Evolutionary conservation across 306 rosid species (phyloP).

Genomic region (Prunus dulcis): DNA sequence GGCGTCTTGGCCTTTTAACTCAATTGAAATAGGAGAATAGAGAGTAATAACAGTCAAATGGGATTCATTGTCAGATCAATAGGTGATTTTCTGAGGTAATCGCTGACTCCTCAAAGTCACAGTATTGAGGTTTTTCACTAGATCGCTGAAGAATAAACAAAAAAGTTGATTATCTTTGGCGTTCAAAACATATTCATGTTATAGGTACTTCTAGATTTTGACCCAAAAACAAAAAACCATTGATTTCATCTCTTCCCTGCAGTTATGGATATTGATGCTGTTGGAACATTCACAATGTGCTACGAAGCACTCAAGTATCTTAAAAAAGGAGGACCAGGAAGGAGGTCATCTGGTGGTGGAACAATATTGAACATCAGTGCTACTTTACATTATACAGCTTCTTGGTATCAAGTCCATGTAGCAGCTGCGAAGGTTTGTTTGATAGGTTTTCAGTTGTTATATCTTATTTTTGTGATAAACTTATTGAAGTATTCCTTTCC

Average conservation of each 20-base stretch:
- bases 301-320: slow-evolving; percentile 82
- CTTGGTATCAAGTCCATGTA: slow-evolving; percentile 94
- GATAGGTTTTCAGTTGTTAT: slow-evolving; percentile 11
- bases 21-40: not conserved
- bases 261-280: slow-evolving; percentile 96
- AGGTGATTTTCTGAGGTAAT: not conserved
- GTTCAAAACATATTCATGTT: not conserved
- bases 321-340: slow-evolving; percentile 85
- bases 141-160: not conserved
- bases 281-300: slow-evolving; percentile 97
- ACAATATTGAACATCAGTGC: slow-evolving; percentile 75
- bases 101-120: not conserved
- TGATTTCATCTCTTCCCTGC: slow-evolving; percentile 28
- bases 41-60: not conserved
- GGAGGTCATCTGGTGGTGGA: slow-evolving; percentile 60
- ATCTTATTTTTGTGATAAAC: slow-evolving; percentile 1
- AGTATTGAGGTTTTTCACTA: not conserved
- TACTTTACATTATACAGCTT: slow-evolving; percentile 83
- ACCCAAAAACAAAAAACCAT: not conserved
- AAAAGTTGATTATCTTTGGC: not conserved
- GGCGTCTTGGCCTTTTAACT: not conserved
- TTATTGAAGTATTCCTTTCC: slow-evolving; percentile 12
- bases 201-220: not conserved
- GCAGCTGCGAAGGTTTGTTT: slow-evolving; percentile 85
- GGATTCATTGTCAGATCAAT: not conserved